Conservation (phyloP, 2,329 filamentous ascomycete genomes). For the Trichocomaceae sp. region DNA sequence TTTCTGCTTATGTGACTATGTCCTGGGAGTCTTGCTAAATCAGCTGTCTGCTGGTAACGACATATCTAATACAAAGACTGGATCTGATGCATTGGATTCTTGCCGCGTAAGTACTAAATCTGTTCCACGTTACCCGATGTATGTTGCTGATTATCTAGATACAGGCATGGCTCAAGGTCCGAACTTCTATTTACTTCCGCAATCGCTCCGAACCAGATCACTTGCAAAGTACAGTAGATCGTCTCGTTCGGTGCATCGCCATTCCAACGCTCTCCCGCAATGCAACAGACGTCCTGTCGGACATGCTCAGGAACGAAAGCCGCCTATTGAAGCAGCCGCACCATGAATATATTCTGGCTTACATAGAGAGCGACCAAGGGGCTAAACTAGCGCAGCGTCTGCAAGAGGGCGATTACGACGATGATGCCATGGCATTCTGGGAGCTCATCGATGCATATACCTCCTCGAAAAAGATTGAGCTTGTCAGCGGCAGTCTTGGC, state of each 20-base stretch:
- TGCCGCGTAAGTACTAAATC: conserved; percentile 28
- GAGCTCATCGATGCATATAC: conserved; percentile 36
- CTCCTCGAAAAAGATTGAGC: conserved; percentile 23
- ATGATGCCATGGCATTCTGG: conserved; percentile 34
- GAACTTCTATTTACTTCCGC: conserved; percentile 21
- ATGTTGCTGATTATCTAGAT: neutral
- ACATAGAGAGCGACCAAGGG: conserved; percentile 29
- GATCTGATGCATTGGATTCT: conserved; percentile 29
- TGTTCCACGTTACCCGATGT: neutral
- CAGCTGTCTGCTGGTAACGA: conserved; percentile 18
- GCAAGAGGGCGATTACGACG: conserved; percentile 30
- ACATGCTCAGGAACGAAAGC: conserved; percentile 26
- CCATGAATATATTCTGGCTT: conserved; percentile 25
- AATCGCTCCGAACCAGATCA: conserved; percentile 18
- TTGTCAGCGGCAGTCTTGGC: conserved; percentile 27
- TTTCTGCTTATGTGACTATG: conserved; percentile 31
- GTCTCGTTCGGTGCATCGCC: conserved; percentile 22
- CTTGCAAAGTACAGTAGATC: conserved; percentile 19
- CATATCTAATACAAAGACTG: conserved; percentile 19
- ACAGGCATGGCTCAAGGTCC: conserved; percentile 32
- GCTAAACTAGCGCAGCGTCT: conserved; percentile 27
- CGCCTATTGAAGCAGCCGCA: conserved; percentile 23
- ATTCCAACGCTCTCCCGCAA: conserved; percentile 22
- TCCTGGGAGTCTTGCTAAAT: conserved; percentile 27
- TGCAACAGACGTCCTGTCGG: conserved; percentile 31